phyloP scores from a whole-genome alignment of 805 yeast species.

The Vanderwaltozyma yarrowii region DNA sequence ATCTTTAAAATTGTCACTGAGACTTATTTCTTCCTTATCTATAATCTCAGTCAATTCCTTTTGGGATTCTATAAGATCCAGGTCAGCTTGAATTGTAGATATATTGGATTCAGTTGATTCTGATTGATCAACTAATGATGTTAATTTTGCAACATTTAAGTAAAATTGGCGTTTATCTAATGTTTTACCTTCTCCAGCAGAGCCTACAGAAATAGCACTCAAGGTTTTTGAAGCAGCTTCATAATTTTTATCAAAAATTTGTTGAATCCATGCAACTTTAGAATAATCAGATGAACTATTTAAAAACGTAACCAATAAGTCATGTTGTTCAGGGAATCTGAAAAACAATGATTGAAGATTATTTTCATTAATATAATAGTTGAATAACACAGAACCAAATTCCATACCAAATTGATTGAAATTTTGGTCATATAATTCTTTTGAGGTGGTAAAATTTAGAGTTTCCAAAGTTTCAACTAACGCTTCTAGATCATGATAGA shows the following conservation, averaged over 20 bases:
- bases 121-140: constrained; percentile 38
- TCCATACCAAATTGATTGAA: constrained; percentile 53
- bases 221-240: constrained; percentile 41
- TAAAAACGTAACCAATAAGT: constrained; percentile 44
- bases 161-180: constrained; percentile 36
- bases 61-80: constrained; percentile 43
- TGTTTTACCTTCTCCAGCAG: constrained; percentile 30
- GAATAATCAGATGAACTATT: constrained; percentile 35
- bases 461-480: constrained; percentile 37
- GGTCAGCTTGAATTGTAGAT: constrained; percentile 39
- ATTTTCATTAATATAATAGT: constrained; percentile 43
- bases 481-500: constrained; percentile 54
- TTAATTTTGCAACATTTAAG: constrained; percentile 62
- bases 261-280: constrained; percentile 63
- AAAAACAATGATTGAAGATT: constrained; percentile 45
- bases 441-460: constrained; percentile 35
- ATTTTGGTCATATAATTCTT: constrained; percentile 36
- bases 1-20: constrained; percentile 16
- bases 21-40: constrained; percentile 14
- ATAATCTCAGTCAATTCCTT: constrained; percentile 28
- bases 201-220: constrained; percentile 34
- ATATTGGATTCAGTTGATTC: constrained; percentile 10
- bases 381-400: constrained; percentile 59
- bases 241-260: constrained; percentile 44
- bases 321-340: constrained; percentile 44